Conservation (phyloP, 2,329 filamentous ascomycete genomes). For the Neoascochyta sp. region DNA sequence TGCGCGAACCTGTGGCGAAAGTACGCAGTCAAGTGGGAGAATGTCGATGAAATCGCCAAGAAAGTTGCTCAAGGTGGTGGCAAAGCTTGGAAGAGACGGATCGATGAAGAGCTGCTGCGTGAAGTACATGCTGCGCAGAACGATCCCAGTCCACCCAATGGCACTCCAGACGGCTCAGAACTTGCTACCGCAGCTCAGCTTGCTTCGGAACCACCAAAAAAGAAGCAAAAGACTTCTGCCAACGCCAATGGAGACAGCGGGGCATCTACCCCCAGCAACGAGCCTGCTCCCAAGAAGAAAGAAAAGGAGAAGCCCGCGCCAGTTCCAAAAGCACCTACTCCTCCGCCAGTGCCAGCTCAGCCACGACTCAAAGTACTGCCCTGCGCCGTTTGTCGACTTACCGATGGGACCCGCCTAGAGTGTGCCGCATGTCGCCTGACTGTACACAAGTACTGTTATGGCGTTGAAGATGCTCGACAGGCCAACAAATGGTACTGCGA, state of each 20-base stretch:
- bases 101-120: conserved; percentile 88
- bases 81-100: conserved; percentile 78
- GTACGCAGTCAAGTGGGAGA: conserved; percentile 94
- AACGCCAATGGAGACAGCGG: conserved; percentile 48
- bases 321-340: conserved; percentile 45
- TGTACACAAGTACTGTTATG: conserved; percentile 90
- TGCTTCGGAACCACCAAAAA: conserved; percentile 54
- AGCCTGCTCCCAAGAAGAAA: conserved; percentile 44
- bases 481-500: conserved; percentile 86
- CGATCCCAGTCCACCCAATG: conserved; percentile 25
- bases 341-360: conserved; percentile 67
- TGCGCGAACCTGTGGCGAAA: conserved; percentile 93
- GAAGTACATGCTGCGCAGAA: conserved; percentile 49
- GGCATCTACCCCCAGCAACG: conserved; percentile 40
- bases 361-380: conserved; percentile 76
- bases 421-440: conserved; percentile 88
- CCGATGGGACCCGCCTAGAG: conserved; percentile 59
- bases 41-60: conserved; percentile 84
- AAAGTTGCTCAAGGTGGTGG: conserved; percentile 77
- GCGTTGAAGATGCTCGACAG: conserved; percentile 67
- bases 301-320: conserved; percentile 45
- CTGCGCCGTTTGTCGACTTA: conserved; percentile 76
- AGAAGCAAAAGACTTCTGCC: conserved; percentile 53
- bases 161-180: conserved; percentile 28
- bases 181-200: conserved; percentile 19